Evolutionary conservation across 768 basidiomycete species (phyloP).

Genomic region (Lactarius trivialis): DNA sequence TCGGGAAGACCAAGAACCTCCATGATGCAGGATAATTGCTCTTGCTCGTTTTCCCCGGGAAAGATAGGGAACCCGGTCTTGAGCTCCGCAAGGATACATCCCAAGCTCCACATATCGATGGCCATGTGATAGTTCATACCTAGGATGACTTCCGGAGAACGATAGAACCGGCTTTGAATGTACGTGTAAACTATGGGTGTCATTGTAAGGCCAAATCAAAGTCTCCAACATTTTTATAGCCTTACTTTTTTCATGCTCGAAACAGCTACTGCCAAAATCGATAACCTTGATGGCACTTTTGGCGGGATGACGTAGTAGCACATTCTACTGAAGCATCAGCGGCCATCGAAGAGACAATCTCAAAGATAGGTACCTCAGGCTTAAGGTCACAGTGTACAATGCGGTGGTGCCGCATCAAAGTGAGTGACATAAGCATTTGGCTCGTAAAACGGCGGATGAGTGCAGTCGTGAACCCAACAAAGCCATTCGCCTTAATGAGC

Average conservation of each 20-base stretch:
- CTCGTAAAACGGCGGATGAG: constrained; percentile 94
- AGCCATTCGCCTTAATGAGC: constrained; percentile 97
- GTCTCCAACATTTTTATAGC: constrained; percentile 9
- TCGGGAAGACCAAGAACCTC: constrained; percentile 96
- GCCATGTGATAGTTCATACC: constrained; percentile 99
- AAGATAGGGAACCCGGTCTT: constrained; percentile 98
- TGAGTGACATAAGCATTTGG: constrained; percentile 89
- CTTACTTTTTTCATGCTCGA: constrained; percentile 97
- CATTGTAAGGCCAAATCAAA: neutral
- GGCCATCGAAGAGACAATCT: neutral
- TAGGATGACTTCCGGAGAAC: constrained; percentile 98
- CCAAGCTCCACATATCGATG: constrained; percentile 99
- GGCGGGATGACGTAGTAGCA: constrained; percentile 86
- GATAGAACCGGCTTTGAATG: constrained; percentile 98
- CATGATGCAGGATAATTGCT: constrained; percentile 98
- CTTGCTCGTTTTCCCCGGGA: constrained; percentile 98
- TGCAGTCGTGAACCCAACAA: constrained; percentile 94
- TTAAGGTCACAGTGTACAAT: constrained; percentile 99
- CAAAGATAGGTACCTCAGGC: constrained; percentile 63
- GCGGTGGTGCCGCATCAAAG: constrained; percentile 92
- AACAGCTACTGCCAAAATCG: constrained; percentile 97
- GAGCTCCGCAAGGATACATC: constrained; percentile 95
- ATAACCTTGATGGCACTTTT: constrained; percentile 98
- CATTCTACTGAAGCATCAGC: constrained; percentile 54
- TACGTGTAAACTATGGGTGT: constrained; percentile 84